Percentiles rank a stretch among this genome's conserved stretches.
Evolutionary conservation across 192 early-diverging fungal genomes (phyloP).

Genomic region (Dissophora ornata): DNA sequence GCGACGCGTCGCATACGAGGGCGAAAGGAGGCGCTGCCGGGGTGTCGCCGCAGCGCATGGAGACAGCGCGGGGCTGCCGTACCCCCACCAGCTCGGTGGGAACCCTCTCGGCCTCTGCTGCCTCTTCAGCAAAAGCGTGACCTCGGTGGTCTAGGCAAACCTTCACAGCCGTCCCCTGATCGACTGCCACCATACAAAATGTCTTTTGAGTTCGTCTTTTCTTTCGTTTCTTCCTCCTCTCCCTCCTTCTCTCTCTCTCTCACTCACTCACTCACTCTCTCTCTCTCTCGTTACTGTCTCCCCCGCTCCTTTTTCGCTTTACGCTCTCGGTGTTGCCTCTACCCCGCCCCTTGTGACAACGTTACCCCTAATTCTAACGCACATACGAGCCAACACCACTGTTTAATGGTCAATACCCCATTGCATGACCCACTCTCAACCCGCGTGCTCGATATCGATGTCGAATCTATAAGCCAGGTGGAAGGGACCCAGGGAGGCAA

Average conservation of each 20-base stretch:
- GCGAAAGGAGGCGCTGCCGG: no score
- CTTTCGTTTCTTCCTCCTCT: neutral
- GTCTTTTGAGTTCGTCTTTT: no score
- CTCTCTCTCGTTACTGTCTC: neutral
- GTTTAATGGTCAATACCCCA: constrained; percentile 52
- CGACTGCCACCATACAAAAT: no score
- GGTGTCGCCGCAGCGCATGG: no score
- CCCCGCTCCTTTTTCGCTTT: neutral
- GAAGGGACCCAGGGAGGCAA: neutral
- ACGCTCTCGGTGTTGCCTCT: neutral
- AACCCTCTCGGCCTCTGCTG: no score
- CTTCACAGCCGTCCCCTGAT: no score
- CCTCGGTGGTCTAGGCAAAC: no score
- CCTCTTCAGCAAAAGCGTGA: no score
- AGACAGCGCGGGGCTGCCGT: no score
- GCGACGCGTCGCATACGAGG: no score
- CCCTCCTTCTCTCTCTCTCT: neutral
- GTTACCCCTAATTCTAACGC: no score
- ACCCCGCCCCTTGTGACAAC: neutral
- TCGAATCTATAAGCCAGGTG: constrained; percentile 37
- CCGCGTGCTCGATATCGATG: constrained; percentile 19
- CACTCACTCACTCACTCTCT: neutral
- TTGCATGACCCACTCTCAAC: constrained; percentile 43
- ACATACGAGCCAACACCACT: neutral
- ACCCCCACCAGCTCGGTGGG: no score